phyloP scores from a whole-genome alignment of 768 basidiomycete genomes.

The Mycena amicta region DNA sequence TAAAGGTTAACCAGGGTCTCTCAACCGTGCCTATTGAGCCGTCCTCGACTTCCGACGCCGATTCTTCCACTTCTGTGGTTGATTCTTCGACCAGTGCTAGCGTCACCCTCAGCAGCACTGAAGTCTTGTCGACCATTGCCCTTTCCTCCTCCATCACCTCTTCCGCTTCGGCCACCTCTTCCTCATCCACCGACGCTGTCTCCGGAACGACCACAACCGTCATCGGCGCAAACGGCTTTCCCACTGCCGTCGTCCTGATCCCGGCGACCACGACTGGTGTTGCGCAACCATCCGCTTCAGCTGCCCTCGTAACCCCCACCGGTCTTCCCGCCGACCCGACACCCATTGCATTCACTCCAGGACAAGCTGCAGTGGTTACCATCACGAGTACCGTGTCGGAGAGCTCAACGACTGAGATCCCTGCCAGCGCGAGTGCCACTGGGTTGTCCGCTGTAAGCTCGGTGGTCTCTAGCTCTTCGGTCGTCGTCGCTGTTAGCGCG shows the following conservation, averaged over 20 bases:
- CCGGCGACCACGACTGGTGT: constrained; percentile 30
- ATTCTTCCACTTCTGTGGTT: background rate
- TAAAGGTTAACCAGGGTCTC: too few relatives aligned
- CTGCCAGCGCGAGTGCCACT: background rate
- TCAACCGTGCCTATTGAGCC: background rate
- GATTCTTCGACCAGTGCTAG: background rate
- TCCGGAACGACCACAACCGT: constrained; percentile 22
- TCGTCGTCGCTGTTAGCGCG: background rate
- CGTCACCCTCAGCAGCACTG: background rate
- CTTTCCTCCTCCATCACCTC: constrained; percentile 11
- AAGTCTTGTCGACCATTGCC: constrained; percentile 5
- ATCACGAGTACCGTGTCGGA: constrained; percentile 11
- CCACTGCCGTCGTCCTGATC: constrained; percentile 38
- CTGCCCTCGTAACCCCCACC: background rate
- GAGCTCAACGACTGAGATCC: background rate
- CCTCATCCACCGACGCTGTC: constrained; percentile 7
- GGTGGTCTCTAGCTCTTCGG: background rate
- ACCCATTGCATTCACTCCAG: background rate
- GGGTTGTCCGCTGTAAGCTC: background rate
- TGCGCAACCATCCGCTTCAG: constrained; percentile 8
- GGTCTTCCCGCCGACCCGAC: constrained; percentile 17
- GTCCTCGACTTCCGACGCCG: background rate
- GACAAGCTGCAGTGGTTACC: constrained; percentile 2
- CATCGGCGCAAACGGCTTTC: constrained; percentile 35
- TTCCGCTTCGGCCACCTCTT: constrained; percentile 3